phyloP scores from a whole-genome alignment of 495 filamentous ascomycete genomes.

The Lasiosphaeris hirsuta region DNA sequence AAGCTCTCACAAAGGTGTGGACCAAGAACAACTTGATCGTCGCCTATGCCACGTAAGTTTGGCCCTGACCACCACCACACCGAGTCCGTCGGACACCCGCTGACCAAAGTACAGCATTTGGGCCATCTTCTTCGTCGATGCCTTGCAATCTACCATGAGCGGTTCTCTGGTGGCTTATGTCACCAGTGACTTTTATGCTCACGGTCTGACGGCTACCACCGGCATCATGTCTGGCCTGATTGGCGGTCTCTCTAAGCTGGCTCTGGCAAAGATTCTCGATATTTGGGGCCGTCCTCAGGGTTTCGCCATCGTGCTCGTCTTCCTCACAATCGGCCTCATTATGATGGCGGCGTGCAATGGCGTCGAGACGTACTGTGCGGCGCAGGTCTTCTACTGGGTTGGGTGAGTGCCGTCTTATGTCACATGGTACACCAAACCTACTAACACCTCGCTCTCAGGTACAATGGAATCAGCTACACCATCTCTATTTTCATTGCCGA shows the following conservation, averaged over 20 bases:
- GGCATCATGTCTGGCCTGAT: slow-evolving; percentile 52
- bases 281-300: slow-evolving; percentile 58
- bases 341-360: slow-evolving; percentile 52
- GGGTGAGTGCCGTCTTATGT: slow-evolving; percentile 27
- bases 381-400: slow-evolving; percentile 53
- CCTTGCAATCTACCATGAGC: slow-evolving; percentile 43
- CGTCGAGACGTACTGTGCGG: slow-evolving; percentile 49
- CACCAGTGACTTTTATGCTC: slow-evolving; percentile 44
- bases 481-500: slow-evolving; percentile 65
- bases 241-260: slow-evolving; percentile 58
- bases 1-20: slow-evolving; percentile 30
- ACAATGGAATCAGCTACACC: slow-evolving; percentile 47
- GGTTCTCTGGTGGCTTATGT: slow-evolving; percentile 42
- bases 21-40: slow-evolving; percentile 19
- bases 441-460: slow-evolving; percentile 41
- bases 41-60: slow-evolving; percentile 27
- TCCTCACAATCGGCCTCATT: slow-evolving; percentile 43
- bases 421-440: background rate
- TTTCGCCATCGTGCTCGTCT: slow-evolving; percentile 36
- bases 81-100: background rate
- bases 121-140: slow-evolving; percentile 51
- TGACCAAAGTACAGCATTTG: slow-evolving; percentile 38
- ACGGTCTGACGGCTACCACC: slow-evolving; percentile 49
- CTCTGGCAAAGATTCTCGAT: slow-evolving; percentile 64
- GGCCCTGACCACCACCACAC: background rate